Evolutionary conservation across 108 stramenopile species (phyloP).

Genomic region (Aurantiochytrium sp.): DNA sequence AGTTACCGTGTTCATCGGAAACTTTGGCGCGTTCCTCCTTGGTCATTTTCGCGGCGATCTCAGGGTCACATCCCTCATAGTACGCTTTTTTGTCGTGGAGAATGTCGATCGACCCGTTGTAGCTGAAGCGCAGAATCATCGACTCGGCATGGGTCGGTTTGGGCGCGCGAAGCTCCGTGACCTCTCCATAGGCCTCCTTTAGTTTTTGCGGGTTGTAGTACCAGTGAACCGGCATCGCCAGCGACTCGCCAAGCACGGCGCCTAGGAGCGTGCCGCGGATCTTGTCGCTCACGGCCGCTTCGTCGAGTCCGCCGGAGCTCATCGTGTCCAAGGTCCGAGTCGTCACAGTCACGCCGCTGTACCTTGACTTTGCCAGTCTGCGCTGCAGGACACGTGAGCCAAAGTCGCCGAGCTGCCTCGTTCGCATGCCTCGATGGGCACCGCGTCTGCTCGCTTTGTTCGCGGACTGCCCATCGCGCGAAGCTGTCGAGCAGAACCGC

Average conservation of each 20-base stretch:
- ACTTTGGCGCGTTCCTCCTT: slow-evolving; percentile 6
- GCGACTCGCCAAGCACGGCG: not conserved
- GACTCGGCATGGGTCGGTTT: slow-evolving; percentile 25
- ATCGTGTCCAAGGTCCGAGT: too few species aligned
- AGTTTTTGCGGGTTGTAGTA: slow-evolving; percentile 14
- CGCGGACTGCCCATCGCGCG: too few species aligned
- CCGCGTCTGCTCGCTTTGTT: too few species aligned
- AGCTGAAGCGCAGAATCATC: slow-evolving; percentile 35
- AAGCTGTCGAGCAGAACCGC: too few species aligned
- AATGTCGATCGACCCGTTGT: slow-evolving; percentile 30
- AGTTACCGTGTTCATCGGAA: slow-evolving; percentile 33
- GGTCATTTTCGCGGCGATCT: not conserved
- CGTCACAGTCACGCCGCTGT: too few species aligned
- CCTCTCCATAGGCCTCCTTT: slow-evolving; percentile 25
- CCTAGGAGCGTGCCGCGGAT: not conserved
- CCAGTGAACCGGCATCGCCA: not conserved
- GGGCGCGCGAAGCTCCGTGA: slow-evolving; percentile 20
- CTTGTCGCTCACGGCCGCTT: not conserved
- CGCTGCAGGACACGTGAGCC: too few species aligned
- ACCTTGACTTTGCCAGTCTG: too few species aligned
- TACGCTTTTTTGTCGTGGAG: slow-evolving; percentile 31
- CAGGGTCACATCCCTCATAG: slow-evolving; percentile 15
- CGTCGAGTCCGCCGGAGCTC: too few species aligned
- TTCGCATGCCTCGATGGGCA: too few species aligned
- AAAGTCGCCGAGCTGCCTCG: too few species aligned